Conservation (phyloP, 2,329 filamentous ascomycete species). For the Cercospora janseana region DNA sequence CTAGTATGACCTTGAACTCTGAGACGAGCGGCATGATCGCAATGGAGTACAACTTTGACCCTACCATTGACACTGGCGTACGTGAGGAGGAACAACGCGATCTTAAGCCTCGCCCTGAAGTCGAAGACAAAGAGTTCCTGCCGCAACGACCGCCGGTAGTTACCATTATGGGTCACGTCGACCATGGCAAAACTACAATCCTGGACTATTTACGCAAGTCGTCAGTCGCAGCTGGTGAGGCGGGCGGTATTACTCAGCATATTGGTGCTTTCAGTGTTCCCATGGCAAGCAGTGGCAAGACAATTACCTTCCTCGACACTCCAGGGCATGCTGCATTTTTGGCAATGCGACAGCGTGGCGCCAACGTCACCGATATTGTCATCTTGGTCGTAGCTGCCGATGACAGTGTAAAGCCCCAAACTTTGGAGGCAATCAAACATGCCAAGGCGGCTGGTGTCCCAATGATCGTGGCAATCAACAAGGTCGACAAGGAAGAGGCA, state of each 20-base stretch:
- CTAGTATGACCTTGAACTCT: conserved; percentile 82
- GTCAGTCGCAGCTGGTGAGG: conserved; percentile 84
- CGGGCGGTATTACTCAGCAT: conserved; percentile 96
- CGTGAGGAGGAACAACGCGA: conserved; percentile 63
- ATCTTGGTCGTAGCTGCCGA: conserved; percentile 94
- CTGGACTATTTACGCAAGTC: conserved; percentile 91
- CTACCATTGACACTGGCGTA: conserved; percentile 57
- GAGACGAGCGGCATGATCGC: conserved; percentile 89
- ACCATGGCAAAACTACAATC: conserved; percentile 96
- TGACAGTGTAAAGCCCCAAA: conserved; percentile 96
- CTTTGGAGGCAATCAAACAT: conserved; percentile 92
- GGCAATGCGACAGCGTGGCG: conserved; percentile 91
- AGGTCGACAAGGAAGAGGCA: conserved; percentile 84
- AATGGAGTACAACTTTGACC: conserved; percentile 88
- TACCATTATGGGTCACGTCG: conserved; percentile 98
- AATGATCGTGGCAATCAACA: conserved; percentile 97
- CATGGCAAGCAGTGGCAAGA: conserved; percentile 71
- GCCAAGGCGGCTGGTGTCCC: conserved; percentile 83
- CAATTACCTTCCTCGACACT: conserved; percentile 94
- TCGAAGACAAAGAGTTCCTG: conserved; percentile 65
- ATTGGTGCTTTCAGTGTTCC: conserved; percentile 95
- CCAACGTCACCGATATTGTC: conserved; percentile 94
- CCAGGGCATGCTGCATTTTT: conserved; percentile 95
- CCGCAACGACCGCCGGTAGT: conserved; percentile 85
- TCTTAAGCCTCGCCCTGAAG: conserved; percentile 65